These are phyloP conservation scores for Rhododendron vialii DNA, from an alignment of 148 eudicot species.

Conservation along the genomic window DNA sequence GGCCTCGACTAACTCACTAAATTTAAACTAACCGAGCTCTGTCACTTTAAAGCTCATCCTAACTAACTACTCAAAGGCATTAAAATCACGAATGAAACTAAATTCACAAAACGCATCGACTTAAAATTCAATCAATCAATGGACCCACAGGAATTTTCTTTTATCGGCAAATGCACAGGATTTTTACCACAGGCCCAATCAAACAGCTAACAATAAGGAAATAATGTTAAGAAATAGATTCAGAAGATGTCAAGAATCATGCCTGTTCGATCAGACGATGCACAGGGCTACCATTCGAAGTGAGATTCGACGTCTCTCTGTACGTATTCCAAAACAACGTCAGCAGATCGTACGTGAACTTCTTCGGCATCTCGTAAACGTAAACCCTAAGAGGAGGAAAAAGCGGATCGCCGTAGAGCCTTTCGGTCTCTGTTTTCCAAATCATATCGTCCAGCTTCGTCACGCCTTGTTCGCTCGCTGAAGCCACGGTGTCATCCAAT, in stretches of 20 bases:
- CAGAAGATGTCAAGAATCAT: not conserved
- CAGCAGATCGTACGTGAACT: constrained; percentile 82
- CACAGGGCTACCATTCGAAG: constrained; percentile 94
- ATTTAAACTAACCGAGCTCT: not conserved
- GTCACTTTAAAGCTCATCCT: not conserved
- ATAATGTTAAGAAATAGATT: not conserved
- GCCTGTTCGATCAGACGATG: constrained; percentile 87
- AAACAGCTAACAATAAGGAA: not conserved
- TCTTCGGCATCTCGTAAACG: constrained; percentile 90
- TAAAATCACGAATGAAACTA: not conserved
- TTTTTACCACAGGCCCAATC: not conserved
- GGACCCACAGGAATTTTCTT: not conserved
- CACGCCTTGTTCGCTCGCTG: constrained; percentile 18
- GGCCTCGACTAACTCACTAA: not conserved
- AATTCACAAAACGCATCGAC: not conserved
- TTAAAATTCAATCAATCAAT: not conserved
- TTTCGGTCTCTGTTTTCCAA: constrained; percentile 40
- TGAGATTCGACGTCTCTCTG: constrained; percentile 60
- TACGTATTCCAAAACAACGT: constrained; percentile 60
- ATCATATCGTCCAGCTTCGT: constrained; percentile 47
- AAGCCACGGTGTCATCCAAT: constrained; percentile 33
- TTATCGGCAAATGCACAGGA: too few relatives aligned
- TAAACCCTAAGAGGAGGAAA: constrained; percentile 67
- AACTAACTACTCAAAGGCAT: not conserved
- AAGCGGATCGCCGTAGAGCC: constrained; percentile 23